phyloP scores from a whole-genome alignment of 768 basidiomycete species.

The Termitomyces sp. region DNA sequence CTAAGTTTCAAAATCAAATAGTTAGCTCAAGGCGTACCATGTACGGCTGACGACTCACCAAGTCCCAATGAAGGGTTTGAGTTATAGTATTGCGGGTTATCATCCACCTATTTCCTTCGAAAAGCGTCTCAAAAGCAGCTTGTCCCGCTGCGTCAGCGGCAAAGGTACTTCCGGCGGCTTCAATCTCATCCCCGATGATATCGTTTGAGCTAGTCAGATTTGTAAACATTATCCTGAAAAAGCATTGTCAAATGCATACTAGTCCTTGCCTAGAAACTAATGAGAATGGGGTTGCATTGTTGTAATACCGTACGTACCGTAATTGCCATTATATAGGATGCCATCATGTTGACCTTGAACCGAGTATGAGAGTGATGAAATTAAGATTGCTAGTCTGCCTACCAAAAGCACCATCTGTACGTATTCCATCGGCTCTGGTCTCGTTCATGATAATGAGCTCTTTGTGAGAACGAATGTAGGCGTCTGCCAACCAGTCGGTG shows the following conservation, averaged over 20 bases:
- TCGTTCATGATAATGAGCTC: conserved; percentile 50
- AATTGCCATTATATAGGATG: conserved; percentile 68
- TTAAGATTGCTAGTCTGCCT: conserved; percentile 4
- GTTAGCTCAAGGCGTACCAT: conserved; percentile 11
- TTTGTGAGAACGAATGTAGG: conserved; percentile 46
- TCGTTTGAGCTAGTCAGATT: conserved; percentile 45
- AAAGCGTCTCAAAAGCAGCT: conserved; percentile 36
- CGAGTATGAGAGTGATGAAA: background rate
- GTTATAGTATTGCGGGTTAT: conserved; percentile 56
- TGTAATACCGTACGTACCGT: conserved; percentile 33
- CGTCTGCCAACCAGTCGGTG: conserved; percentile 39
- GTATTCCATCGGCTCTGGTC: conserved; percentile 56
- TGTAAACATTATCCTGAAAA: background rate
- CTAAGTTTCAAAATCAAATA: background rate
- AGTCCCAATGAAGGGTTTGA: conserved; percentile 64
- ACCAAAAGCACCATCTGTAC: conserved; percentile 48
- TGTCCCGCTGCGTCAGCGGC: conserved; percentile 38
- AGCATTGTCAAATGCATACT: conserved; percentile 22
- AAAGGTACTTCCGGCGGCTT: conserved; percentile 55
- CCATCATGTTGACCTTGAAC: conserved; percentile 51
- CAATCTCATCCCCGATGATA: conserved; percentile 55
- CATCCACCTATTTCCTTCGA: conserved; percentile 51
- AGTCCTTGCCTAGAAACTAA: conserved; percentile 34
- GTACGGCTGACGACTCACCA: conserved; percentile 36
- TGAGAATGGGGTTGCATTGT: conserved; percentile 11